Conservation (phyloP, 2,329 filamentous ascomycete species). For the Xylaria digitata region DNA sequence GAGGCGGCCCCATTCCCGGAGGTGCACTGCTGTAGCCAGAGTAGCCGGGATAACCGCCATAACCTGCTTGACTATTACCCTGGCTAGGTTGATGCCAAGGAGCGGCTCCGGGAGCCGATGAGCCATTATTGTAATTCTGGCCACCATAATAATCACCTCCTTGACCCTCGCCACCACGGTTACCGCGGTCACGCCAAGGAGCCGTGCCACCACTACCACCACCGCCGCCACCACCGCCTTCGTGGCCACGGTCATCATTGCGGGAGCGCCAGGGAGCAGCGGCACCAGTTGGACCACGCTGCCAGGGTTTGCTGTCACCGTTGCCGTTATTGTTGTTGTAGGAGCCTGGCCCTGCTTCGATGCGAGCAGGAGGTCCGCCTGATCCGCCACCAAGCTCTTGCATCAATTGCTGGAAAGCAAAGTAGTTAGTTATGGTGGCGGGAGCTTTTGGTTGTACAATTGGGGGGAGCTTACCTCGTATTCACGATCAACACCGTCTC, state of each 20-base stretch:
- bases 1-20: constrained; percentile 62
- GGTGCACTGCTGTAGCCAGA: constrained; percentile 62
- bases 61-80: constrained; percentile 63
- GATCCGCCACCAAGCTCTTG: constrained; percentile 89
- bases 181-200: constrained; percentile 72
- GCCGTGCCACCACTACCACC: constrained; percentile 56
- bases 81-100: constrained; percentile 70
- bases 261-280: constrained; percentile 82
- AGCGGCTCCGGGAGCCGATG: constrained; percentile 54
- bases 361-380: constrained; percentile 76
- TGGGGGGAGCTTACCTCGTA: constrained; percentile 78
- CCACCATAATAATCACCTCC: constrained; percentile 61
- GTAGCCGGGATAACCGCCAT: constrained; percentile 63
- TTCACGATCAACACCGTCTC: constrained; percentile 90
- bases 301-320: constrained; percentile 82
- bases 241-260: constrained; percentile 63
- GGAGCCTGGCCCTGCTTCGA: constrained; percentile 82
- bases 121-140: constrained; percentile 51
- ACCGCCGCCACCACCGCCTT: constrained; percentile 55
- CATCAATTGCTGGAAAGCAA: constrained; percentile 81
- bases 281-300: constrained; percentile 84
- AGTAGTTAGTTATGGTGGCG: constrained; percentile 55
- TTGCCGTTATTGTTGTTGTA: constrained; percentile 61
- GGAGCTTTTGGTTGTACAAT: not conserved
- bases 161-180: constrained; percentile 45